A percentile compares a stretch with the other conserved stretches of the same genome.
phyloP scores from a whole-genome alignment of 345 rosid genomes.

The Brassica napus region DNA sequence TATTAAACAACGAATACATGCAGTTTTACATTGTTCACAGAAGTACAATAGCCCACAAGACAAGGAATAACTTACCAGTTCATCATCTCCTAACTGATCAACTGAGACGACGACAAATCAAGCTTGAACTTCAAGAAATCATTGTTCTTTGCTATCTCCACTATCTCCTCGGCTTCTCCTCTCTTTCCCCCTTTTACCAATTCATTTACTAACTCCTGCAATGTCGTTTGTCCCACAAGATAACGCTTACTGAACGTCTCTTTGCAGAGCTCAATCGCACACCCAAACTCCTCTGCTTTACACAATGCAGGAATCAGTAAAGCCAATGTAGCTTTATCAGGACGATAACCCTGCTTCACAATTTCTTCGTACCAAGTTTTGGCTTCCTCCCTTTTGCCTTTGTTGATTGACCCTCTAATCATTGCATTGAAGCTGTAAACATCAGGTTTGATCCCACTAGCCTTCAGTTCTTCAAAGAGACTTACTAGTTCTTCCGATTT shows the following conservation, averaged over 20 bases:
- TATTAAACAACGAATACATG: neutral
- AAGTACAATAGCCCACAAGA: too few species aligned
- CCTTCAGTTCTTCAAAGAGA: constrained; percentile 49
- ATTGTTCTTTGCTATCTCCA: neutral
- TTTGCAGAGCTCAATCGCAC: neutral
- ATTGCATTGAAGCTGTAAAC: constrained; percentile 50
- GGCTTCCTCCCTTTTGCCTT: constrained; percentile 48
- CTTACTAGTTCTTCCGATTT: constrained; percentile 45
- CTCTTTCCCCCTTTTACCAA: neutral
- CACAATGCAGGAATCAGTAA: constrained; percentile 48
- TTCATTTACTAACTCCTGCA: neutral
- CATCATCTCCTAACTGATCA: neutral
- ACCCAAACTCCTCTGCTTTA: neutral
- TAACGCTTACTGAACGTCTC: neutral
- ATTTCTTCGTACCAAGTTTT: constrained; percentile 54
- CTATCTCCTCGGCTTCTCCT: neutral
- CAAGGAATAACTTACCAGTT: too few species aligned
- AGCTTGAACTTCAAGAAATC: neutral
- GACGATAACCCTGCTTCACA: constrained; percentile 37
- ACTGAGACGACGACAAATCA: neutral
- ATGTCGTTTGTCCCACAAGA: neutral
- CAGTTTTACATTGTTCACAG: neutral
- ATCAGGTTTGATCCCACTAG: constrained; percentile 50
- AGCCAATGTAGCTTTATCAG: constrained; percentile 41
- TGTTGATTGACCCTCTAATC: constrained; percentile 55